Conservation (phyloP, 2,329 filamentous ascomycete genomes). For the Colletotrichum zoysiae region DNA sequence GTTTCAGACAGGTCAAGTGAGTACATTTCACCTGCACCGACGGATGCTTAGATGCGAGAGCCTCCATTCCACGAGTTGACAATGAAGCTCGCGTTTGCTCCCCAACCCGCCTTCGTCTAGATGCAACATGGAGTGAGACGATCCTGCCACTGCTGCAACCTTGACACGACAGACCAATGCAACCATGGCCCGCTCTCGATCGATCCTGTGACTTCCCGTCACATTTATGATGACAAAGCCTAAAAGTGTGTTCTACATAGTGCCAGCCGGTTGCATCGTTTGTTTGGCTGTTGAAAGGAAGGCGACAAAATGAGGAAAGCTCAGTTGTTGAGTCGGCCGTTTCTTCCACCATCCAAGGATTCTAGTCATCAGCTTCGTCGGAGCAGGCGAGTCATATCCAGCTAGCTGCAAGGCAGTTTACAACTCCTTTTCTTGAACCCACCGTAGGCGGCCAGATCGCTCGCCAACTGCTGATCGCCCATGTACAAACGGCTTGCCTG, state of each 20-base stretch:
- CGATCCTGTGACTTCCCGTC: slow-evolving; percentile 12
- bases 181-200: slow-evolving; percentile 20
- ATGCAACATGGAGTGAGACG: not conserved
- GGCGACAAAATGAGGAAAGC: not conserved
- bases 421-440: not conserved
- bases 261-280: not conserved
- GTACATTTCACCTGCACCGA: not conserved
- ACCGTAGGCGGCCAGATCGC: slow-evolving; percentile 21
- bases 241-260: not conserved
- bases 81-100: too few relatives aligned
- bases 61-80: not conserved
- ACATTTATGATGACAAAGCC: slow-evolving; percentile 10
- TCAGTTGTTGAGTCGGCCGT: too few relatives aligned
- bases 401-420: not conserved
- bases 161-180: not conserved
- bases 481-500: slow-evolving; percentile 7
- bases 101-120: too few relatives aligned
- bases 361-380: not conserved
- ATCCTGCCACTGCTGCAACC: not conserved
- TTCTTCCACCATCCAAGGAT: not conserved
- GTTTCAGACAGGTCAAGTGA: not conserved
- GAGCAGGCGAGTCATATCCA: slow-evolving; percentile 25
- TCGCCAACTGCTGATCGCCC: slow-evolving; percentile 24
- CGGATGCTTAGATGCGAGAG: not conserved
- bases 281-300: slow-evolving; percentile 1